Evolutionary conservation across 495 filamentous ascomycete species (phyloP).

Genomic region (Alectoria sarmentosa): DNA sequence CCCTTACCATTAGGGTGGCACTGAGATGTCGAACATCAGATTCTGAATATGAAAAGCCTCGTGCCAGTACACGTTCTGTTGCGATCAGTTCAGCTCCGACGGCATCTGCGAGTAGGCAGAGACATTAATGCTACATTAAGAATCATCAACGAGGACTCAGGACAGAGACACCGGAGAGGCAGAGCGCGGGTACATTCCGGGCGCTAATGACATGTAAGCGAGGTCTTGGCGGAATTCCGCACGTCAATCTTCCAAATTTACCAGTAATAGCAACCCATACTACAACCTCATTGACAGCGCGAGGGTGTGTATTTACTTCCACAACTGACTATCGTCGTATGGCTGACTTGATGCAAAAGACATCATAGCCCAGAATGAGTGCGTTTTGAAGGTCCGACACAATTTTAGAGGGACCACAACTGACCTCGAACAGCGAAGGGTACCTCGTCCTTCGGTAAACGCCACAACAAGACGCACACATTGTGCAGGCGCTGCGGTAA

Average conservation of each 20-base stretch:
- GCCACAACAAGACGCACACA: conserved; percentile 99
- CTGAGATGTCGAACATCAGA: too few species aligned
- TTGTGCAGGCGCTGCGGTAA: conserved; percentile 98
- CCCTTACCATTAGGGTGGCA: too few species aligned
- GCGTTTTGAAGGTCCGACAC: conserved; percentile 34
- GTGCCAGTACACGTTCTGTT: neutral
- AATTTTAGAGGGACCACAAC: neutral
- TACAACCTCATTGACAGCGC: neutral
- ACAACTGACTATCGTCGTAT: neutral
- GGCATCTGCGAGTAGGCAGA: too few species aligned
- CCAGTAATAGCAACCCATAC: neutral
- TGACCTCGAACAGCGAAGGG: conserved; percentile 61
- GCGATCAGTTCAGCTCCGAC: too few species aligned
- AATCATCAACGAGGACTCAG: too few species aligned
- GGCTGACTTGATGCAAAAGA: conserved; percentile 24
- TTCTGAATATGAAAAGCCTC: too few species aligned
- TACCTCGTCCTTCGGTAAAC: conserved; percentile 95
- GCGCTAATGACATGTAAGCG: neutral
- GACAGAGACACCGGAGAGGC: too few species aligned
- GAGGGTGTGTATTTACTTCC: neutral
- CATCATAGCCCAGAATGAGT: conserved; percentile 62
- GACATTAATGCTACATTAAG: too few species aligned
- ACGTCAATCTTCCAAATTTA: conserved; percentile 4
- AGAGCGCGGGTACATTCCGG: neutral
- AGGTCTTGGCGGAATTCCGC: conserved; percentile 10